A percentile compares a stretch with the other conserved stretches of the same genome.
Conservation (phyloP, 139 green algal species). For the Closterium sp. region DNA sequence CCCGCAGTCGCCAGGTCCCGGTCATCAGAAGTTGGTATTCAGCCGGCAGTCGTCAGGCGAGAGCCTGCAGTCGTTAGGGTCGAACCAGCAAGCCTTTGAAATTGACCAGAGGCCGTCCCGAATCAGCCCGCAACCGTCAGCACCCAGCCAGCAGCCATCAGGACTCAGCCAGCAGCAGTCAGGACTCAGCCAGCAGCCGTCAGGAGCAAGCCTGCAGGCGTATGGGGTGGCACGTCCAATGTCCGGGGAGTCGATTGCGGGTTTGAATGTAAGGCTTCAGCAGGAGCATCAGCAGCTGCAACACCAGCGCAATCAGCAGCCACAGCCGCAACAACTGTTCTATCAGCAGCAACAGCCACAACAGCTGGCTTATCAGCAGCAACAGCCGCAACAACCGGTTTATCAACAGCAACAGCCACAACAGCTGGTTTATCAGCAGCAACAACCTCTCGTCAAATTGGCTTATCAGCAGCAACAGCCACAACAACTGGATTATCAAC, state of each 20-base stretch:
- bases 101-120: no score
- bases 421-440: not conserved
- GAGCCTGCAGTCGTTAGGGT: no score
- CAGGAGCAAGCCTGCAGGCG: not conserved
- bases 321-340: no score
- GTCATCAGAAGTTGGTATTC: no score
- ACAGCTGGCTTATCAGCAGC: not conserved
- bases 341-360: not conserved
- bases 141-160: not conserved
- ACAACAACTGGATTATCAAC: no score
- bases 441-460: not conserved
- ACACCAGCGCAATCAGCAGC: not conserved
- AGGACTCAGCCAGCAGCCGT: not conserved
- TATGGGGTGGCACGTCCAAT: not conserved
- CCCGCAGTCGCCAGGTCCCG: no score
- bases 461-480: not conserved
- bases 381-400: not conserved
- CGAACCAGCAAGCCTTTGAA: no score
- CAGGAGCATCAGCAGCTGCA: not conserved
- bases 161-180: not conserved
- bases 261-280: not conserved
- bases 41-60: no score
- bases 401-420: not conserved
- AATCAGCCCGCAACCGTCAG: not conserved
- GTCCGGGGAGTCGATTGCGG: not conserved